Evolutionary conservation across 2,329 filamentous ascomycete genomes (phyloP), one percentile per base, ranked within the genome.

Genomic region (Aspergillus niger): DNA sequence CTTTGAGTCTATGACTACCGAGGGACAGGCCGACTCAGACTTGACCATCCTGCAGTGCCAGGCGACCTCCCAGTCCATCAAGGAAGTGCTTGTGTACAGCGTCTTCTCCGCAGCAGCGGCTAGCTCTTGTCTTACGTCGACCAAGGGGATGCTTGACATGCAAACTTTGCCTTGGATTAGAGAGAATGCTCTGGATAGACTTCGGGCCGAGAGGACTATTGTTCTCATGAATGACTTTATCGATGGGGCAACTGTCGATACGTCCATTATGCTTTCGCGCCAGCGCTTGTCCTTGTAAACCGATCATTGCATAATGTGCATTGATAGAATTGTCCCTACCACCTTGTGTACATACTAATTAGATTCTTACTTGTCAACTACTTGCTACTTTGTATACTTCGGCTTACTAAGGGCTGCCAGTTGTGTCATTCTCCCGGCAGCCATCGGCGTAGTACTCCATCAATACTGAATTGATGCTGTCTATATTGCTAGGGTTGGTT

Each of bases 171-270:
- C 53, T 17, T 55, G 53, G 53, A 55, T 55, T 22, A 39, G 41
- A 11, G 41, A 30, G 39, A 30, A 55, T 22, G 53, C 53, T 13
- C 28, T 55, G 17, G 53, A 55, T 5, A 26, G 53, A 15, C 26
- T 55, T 26, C 39, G 20, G 13, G 53, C 53, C n/a, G 53, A 55
- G n/a, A 28, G 11, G 39, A 55, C 53, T 8, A 55, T 55, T n/a
- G 53, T 55, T 6, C 44, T 55, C 17, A 55, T 55, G 53, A 55
- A 55, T 26, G 53, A 55, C 26, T 55, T 55, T 7, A 55, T 55
- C 28, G 53, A 55, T 11, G 53, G 53, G 10, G 53, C 53, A 3
- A 55, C 53, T 3, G 28, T 30, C 7, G 53, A 55, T 10, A 55
- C 53, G 17, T 55, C 53, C 2, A 55, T 55, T 20, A 13, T 55